Base-by-base conservation (phyloP, 352 stramenopile genomes). In the Phytophthora pluvialis region DNA sequence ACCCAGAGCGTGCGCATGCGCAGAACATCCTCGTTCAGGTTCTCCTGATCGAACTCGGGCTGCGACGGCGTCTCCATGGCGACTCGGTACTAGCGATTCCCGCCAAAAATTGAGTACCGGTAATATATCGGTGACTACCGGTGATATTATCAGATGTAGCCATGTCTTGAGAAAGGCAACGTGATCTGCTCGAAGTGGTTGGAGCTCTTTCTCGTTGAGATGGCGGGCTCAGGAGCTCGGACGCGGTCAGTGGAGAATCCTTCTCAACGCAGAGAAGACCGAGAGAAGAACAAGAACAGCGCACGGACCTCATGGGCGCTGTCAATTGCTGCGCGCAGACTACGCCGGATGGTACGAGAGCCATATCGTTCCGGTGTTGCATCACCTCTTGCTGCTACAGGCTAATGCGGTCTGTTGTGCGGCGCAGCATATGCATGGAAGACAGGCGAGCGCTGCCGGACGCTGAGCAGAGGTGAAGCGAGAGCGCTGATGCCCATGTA, bases 11-110 rank as follows among this genome's bases (percentile, higher is more conserved):
- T 71, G 32, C 78, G 81, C 75, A 95, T 85, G 15, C 76, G 74
- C 38, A 77, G 70, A 31, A 95, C 73, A 64, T 95, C 87, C 50
- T 95, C 87, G 55, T 95, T 95, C 16, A 95, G 66, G 58, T 93
- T 88, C 54, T 90, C 73, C 40, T 66, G 75, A 58, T 90, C 67
- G 50, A 91, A 86, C 49, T 77, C 66, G 21, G 61, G 57, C 48
- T 70, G 61, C 39, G 66, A 72, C 47, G 55, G 43, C 42, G 57
- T 62, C 38, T 75, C 62, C 51, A 68, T 66, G 44, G 36, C 32
- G 43, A 31, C 11, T 21, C 21, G 21, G n/a, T n/a, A n/a, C n/a
- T n/a, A n/a, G n/a, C n/a, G n/a, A 44, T 65, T 66, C 33, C 51
- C 53, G 49, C 59, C 44, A 70, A 68, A 73, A 60, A n/a, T 36